These are phyloP conservation scores for Pseudogymnoascus sp. DNA, from an alignment of 2,329 filamentous ascomycete genomes.

Conservation along the genomic window DNA sequence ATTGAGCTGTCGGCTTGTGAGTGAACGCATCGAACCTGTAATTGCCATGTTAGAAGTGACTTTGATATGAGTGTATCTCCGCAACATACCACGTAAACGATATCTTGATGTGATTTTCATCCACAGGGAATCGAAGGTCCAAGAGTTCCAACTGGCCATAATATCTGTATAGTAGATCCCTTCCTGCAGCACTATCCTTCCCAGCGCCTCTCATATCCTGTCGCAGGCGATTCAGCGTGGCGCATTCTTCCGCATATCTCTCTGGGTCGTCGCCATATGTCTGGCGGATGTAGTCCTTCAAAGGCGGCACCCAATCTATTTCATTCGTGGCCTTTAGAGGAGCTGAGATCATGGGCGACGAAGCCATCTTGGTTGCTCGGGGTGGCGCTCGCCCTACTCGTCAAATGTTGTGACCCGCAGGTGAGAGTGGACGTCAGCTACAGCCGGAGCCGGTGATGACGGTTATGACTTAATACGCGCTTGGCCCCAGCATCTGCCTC, in stretches of 20 bases:
- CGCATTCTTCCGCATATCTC: slow-evolving; percentile 90
- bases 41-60: slow-evolving; percentile 21
- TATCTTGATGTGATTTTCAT: slow-evolving; percentile 98
- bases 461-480: slow-evolving; percentile 3
- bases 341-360: slow-evolving; percentile 72
- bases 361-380: background rate
- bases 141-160: slow-evolving; percentile 94
- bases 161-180: slow-evolving; percentile 92
- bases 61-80: slow-evolving; percentile 8
- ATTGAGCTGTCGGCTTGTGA: slow-evolving; percentile 93
- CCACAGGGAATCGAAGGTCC: slow-evolving; percentile 90
- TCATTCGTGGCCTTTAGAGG: slow-evolving; percentile 92
- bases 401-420: slow-evolving; percentile 1
- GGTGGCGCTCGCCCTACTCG: background rate
- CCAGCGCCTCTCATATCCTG: slow-evolving; percentile 98
- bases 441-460: slow-evolving; percentile 6
- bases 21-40: slow-evolving; percentile 97
- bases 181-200: slow-evolving; percentile 87
- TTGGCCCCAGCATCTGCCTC: slow-evolving; percentile 5
- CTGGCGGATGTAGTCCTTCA: slow-evolving; percentile 88
- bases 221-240: slow-evolving; percentile 83
- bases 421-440: slow-evolving; percentile 1
- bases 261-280: slow-evolving; percentile 97
- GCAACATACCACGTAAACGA: slow-evolving; percentile 80
- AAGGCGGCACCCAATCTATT: slow-evolving; percentile 90